Evolutionary conservation across 2,329 filamentous ascomycete genomes (phyloP).

Genomic region (Tolypocladium sp.): DNA sequence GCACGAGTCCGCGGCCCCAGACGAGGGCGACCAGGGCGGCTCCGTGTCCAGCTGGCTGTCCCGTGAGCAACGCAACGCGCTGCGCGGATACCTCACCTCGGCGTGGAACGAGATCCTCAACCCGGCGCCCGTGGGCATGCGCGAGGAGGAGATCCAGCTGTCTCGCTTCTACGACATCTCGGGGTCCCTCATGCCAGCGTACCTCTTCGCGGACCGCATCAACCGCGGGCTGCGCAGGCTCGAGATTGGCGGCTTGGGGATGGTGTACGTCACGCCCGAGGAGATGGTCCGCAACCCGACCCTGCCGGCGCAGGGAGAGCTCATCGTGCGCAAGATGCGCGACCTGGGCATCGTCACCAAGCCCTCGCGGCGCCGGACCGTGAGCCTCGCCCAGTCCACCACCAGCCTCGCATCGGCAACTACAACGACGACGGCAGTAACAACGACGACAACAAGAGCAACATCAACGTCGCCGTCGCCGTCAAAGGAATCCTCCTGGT

Average conservation of each 20-base stretch:
- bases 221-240: conserved; percentile 30
- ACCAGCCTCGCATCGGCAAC: not conserved
- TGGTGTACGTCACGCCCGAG: conserved; percentile 31
- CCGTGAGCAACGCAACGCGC: conserved; percentile 26
- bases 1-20: conserved; percentile 3
- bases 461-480: conserved; percentile 3
- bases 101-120: conserved; percentile 37
- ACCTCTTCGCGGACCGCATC: conserved; percentile 34
- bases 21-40: not conserved
- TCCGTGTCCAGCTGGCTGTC: conserved; percentile 19
- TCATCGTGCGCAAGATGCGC: conserved; percentile 20
- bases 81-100: conserved; percentile 31
- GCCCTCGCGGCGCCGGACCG: conserved; percentile 8
- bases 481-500: not conserved
- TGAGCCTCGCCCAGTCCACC: not conserved
- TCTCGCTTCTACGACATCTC: conserved; percentile 43
- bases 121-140: conserved; percentile 25
- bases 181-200: conserved; percentile 38
- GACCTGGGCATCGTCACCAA: conserved; percentile 8
- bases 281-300: conserved; percentile 42
- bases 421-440: not conserved
- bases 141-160: conserved; percentile 30
- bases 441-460: not conserved
- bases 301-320: conserved; percentile 38
- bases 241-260: conserved; percentile 25